A percentile compares a stretch with the other conserved stretches of the same genome.
phyloP scores from a whole-genome alignment of 345 rosid species.

The Melastoma malabathricum region DNA sequence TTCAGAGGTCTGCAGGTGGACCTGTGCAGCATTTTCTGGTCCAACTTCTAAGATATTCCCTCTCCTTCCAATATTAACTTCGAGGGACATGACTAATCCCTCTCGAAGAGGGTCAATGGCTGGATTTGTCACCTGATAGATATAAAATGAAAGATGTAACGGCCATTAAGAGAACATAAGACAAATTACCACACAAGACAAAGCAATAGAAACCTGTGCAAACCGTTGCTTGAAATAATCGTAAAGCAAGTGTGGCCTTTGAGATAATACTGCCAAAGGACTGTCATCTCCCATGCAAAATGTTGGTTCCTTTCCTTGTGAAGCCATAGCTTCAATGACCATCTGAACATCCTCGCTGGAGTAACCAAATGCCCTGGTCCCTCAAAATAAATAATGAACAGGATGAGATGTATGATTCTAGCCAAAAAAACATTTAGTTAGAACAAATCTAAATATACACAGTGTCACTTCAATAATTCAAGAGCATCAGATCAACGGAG shows the following conservation, averaged over 20 bases:
- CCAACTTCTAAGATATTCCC: constrained; percentile 85
- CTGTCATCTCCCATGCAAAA: constrained; percentile 97
- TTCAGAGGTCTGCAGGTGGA: constrained; percentile 15
- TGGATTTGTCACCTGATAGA: constrained; percentile 86
- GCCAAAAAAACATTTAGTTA: neutral
- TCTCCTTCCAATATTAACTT: constrained; percentile 87
- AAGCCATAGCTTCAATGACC: constrained; percentile 95
- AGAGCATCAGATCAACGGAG: too few relatives aligned
- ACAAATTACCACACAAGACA: neutral
- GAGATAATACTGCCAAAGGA: constrained; percentile 81
- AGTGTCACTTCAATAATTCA: too few relatives aligned
- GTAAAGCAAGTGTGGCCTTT: constrained; percentile 78
- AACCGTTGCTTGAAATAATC: constrained; percentile 98
- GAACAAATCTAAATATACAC: too few relatives aligned
- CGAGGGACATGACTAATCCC: constrained; percentile 97
- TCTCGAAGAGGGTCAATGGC: constrained; percentile 98
- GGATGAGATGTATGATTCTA: neutral
- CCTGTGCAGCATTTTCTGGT: constrained; percentile 95
- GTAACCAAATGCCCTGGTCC: constrained; percentile 83
- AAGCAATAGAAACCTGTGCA: constrained; percentile 56
- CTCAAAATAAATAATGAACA: constrained; percentile 7
- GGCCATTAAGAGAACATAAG: neutral
- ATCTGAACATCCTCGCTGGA: constrained; percentile 99
- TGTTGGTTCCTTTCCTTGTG: constrained; percentile 96
- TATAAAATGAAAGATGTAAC: constrained; percentile 6